Base-by-base conservation (phyloP, 1,284 basidiomycete species). In the Ceratorhiza oryzae-sativae region DNA sequence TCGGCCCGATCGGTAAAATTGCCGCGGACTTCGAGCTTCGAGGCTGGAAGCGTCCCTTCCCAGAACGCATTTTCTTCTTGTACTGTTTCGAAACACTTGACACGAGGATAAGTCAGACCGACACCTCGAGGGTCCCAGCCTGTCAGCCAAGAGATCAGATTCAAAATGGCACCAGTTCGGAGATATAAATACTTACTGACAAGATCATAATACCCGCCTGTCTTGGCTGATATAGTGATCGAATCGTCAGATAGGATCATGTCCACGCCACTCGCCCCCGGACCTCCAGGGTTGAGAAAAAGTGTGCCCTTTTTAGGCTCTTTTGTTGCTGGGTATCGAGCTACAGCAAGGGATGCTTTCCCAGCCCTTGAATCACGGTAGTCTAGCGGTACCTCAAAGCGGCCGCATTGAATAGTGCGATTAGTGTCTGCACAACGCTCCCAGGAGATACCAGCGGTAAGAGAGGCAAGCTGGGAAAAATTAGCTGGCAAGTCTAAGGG, bases 231-330 rank as follows among this genome's bases (percentile, higher is more conserved):
- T 3, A 63, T 32, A 3, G 2, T 6, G 13, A 34, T 18, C 6
- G 27, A 9, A 15, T 59, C 51, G 3, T 5, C 25, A 3, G 6
- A n/a, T 2, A 63, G 15, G 13, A 63, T 12, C 61, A 34, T 18
- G 13, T 63, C 61, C 0, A 63, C 45, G 10, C 61, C 61, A 18
- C 61, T 48, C 0, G 20, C n/a, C 46, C 67, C 55, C 20, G 56
- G 56, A 20, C 53, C 72, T 41, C 72, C 72, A 1, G 72, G 72
- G 25, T 73, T 73, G 3, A 73, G n/a, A 39, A 73, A 72, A 8
- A 73, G 61, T 5, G 59, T 63, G 2, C 72, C 72, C 3, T 42
- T 23, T 15, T 49, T 51, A 5, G 72, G 55, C 18, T 20, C 2
- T 13, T 36, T 60, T 10, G 58, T 62, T 3, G 70, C 46, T 6